Evolutionary conservation across 2,329 filamentous ascomycete genomes (phyloP).

Genomic region (Didymella lethalis): DNA sequence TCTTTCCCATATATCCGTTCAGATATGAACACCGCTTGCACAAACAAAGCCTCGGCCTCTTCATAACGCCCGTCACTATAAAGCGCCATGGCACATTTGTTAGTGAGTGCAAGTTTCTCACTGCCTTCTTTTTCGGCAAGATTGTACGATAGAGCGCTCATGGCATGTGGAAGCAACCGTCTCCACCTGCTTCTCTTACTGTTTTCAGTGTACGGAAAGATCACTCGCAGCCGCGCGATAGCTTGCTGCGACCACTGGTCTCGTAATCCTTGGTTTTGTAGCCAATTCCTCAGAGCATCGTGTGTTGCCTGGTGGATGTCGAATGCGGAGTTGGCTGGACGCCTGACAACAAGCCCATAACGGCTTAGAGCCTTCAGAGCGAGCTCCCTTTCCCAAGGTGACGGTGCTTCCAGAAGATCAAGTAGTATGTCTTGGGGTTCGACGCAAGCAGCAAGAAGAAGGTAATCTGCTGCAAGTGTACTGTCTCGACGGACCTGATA

Average conservation of each 20-base stretch:
- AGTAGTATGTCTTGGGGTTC: background rate
- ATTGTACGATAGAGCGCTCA: background rate
- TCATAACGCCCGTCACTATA: background rate
- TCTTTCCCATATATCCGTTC: background rate
- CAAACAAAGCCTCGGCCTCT: background rate
- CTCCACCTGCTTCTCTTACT: background rate
- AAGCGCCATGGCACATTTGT: background rate
- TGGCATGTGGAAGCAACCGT: background rate
- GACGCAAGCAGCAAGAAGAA: background rate
- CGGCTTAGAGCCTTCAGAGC: background rate
- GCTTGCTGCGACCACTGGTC: background rate
- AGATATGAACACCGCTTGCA: background rate
- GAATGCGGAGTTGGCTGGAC: background rate
- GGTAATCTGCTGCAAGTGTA: background rate
- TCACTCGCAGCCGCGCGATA: background rate
- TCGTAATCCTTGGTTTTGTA: background rate
- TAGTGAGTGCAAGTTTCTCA: background rate
- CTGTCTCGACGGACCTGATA: background rate
- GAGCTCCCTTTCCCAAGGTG: background rate
- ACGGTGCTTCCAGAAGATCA: background rate
- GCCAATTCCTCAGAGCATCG: background rate
- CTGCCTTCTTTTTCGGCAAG: background rate
- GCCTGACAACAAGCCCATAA: background rate
- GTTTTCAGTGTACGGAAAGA: background rate
- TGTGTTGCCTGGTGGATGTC: background rate